phyloP scores from a whole-genome alignment of 805 yeast genomes.

The Tetrapisispora arboricola region DNA sequence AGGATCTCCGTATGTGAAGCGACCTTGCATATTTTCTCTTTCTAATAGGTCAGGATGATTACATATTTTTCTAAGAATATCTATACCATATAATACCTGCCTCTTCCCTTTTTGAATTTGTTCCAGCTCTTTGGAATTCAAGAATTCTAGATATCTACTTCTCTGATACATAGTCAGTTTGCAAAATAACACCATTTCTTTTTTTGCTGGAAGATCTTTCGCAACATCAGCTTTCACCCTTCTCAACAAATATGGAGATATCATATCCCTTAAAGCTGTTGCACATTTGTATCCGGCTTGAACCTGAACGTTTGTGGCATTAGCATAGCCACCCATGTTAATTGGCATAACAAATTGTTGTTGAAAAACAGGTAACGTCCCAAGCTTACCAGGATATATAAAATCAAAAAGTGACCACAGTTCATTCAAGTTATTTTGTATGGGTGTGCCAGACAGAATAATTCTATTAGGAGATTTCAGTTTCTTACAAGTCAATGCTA shows the following conservation, averaged over 20 bases:
- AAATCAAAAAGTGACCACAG: slow-evolving; percentile 94
- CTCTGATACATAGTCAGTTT: slow-evolving; percentile 70
- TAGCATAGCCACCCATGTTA: slow-evolving; percentile 95
- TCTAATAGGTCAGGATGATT: slow-evolving; percentile 87
- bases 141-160: slow-evolving; percentile 59
- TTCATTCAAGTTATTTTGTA: slow-evolving; percentile 85
- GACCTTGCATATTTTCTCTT: slow-evolving; percentile 27
- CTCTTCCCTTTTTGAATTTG: slow-evolving; percentile 67
- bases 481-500: slow-evolving; percentile 77
- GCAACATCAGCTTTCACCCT: slow-evolving; percentile 92
- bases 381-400: slow-evolving; percentile 87
- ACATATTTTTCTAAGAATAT: slow-evolving; percentile 81
- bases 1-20: slow-evolving; percentile 43
- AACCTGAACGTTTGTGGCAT: slow-evolving; percentile 90
- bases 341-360: slow-evolving; percentile 88
- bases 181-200: slow-evolving; percentile 90
- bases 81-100: slow-evolving; percentile 83
- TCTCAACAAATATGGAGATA: slow-evolving; percentile 80
- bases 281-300: slow-evolving; percentile 97
- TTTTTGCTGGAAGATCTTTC: slow-evolving; percentile 82
- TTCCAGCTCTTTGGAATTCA: slow-evolving; percentile 63
- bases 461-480: slow-evolving; percentile 75
- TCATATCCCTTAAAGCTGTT: slow-evolving; percentile 73
- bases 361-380: slow-evolving; percentile 91
- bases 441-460: slow-evolving; percentile 91